Conservation (phyloP, 2,329 filamentous ascomycete species). For the Talaromyces sp. region DNA sequence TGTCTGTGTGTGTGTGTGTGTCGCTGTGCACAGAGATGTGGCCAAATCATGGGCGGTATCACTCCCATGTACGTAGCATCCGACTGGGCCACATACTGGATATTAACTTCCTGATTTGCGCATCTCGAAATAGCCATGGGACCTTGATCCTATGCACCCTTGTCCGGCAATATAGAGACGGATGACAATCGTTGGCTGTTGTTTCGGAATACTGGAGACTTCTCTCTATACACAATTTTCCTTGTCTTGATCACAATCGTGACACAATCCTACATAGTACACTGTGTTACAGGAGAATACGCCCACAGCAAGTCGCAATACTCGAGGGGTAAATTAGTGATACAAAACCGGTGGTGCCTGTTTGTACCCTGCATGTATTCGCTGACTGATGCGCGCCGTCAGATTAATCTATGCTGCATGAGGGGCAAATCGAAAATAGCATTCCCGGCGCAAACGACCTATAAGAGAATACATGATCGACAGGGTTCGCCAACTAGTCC, state of each 20-base stretch:
- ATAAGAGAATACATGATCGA: constrained; percentile 1
- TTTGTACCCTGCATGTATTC: background rate
- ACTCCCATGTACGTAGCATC: background rate
- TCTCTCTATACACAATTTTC: background rate
- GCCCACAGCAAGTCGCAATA: background rate
- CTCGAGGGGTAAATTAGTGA: background rate
- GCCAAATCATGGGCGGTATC: background rate
- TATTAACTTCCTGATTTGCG: background rate
- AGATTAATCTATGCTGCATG: background rate
- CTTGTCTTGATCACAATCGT: background rate
- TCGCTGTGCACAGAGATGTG: background rate
- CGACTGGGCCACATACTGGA: background rate
- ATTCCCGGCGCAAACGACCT: background rate
- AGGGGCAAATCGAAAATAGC: background rate
- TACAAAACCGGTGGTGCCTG: background rate
- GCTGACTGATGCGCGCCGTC: background rate
- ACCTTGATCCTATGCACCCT: background rate
- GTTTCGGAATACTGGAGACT: background rate
- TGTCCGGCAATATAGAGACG: background rate
- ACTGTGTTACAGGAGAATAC: background rate
- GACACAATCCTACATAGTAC: background rate
- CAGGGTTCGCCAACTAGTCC: background rate
- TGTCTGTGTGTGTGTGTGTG: background rate
- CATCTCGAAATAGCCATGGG: background rate
- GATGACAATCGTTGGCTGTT: background rate